phyloP scores from a whole-genome alignment of 768 basidiomycete genomes.

The Holtermanniella nyarrowii region DNA sequence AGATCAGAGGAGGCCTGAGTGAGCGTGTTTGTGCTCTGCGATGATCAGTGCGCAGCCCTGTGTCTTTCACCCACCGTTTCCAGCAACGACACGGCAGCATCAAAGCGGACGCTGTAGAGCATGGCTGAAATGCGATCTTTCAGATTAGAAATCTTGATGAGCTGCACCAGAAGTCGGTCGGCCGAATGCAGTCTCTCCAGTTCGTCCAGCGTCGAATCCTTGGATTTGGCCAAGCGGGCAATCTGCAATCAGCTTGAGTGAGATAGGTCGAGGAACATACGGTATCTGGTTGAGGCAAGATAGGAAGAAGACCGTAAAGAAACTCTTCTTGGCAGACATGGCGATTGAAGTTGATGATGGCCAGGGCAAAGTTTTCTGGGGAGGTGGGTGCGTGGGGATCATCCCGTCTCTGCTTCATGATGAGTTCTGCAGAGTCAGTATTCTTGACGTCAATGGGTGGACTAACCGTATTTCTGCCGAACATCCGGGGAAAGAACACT shows the following conservation, averaged over 20 bases:
- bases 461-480: conserved; percentile 84
- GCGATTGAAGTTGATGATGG: conserved; percentile 77
- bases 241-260: not conserved
- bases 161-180: conserved; percentile 90
- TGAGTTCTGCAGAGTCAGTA: conserved; percentile 56
- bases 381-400: conserved; percentile 43
- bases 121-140: conserved; percentile 85
- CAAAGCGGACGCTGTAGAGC: conserved; percentile 81
- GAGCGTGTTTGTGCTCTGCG: conserved; percentile 67
- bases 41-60: conserved; percentile 4
- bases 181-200: conserved; percentile 82
- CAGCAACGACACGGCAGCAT: conserved; percentile 69
- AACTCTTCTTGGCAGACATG: conserved; percentile 80
- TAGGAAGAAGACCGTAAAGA: conserved; percentile 73
- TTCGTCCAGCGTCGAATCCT: conserved; percentile 63
- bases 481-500: conserved; percentile 85
- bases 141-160: conserved; percentile 87
- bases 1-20: conserved; percentile 70
- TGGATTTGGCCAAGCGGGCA: conserved; percentile 25
- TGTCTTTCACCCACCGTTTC: conserved; percentile 54
- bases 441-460: not conserved
- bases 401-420: conserved; percentile 45
- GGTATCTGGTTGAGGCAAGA: conserved; percentile 85
- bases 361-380: conserved; percentile 71
- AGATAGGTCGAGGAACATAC: conserved; percentile 42